Percentiles rank a stretch among this genome's conserved stretches.
phyloP scores from a whole-genome alignment of 1,284 basidiomycete genomes.

The Meripilus lineatus region DNA sequence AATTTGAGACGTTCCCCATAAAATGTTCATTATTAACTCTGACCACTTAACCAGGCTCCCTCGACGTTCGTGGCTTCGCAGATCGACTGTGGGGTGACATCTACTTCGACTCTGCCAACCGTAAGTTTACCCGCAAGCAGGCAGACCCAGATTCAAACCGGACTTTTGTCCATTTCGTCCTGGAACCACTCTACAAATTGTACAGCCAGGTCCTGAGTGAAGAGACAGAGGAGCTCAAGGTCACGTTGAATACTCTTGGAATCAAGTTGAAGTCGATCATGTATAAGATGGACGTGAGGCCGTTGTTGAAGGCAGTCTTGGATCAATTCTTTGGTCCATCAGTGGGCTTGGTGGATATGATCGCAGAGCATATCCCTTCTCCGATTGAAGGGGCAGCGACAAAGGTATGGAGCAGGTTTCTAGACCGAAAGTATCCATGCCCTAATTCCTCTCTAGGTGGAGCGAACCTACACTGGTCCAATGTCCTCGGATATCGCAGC shows the following conservation, averaged over 20 bases:
- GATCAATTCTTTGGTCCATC: conserved; percentile 95
- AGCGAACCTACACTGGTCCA: conserved; percentile 83
- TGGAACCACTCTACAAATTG: conserved; percentile 96
- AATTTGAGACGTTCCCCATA: conserved; percentile 13
- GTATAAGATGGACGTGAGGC: conserved; percentile 98
- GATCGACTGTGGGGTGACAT: conserved; percentile 97
- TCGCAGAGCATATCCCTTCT: conserved; percentile 86
- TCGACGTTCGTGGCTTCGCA: conserved; percentile 70
- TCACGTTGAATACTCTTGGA: conserved; percentile 75
- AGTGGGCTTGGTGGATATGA: conserved; percentile 88
- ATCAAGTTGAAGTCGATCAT: conserved; percentile 90
- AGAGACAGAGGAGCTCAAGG: conserved; percentile 79
- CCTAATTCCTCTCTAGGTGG: conserved; percentile 43
- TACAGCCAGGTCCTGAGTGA: conserved; percentile 94
- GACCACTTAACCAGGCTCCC: conserved; percentile 35
- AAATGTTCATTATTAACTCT: conserved; percentile 1
- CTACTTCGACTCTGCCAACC: conserved; percentile 80
- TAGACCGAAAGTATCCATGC: conserved; percentile 3
- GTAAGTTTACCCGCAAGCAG: conserved; percentile 88
- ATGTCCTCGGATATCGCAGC: conserved; percentile 74
- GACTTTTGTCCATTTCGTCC: conserved; percentile 94
- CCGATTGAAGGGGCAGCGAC: conserved; percentile 64
- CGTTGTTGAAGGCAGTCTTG: conserved; percentile 88
- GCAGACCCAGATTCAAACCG: conserved; percentile 79
- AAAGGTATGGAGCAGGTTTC: conserved; percentile 51